Evolutionary conservation across 2,329 filamentous ascomycete genomes (phyloP), one percentile per base, ranked within the genome.

Genomic region (Penicillium rolfsii): DNA sequence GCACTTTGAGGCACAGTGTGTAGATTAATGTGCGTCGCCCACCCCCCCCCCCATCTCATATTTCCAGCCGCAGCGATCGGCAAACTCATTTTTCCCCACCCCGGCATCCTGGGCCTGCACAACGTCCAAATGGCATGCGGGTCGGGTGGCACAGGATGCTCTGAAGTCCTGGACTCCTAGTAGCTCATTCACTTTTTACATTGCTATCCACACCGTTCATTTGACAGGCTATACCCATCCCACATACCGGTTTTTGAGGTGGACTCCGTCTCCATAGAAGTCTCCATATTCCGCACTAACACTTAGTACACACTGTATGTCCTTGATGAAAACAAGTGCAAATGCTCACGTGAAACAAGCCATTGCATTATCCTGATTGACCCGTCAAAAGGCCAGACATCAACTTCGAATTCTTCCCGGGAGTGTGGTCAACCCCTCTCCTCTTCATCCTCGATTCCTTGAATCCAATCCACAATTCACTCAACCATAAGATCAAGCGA

Each of bases 41-140:
- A 24, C 24, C 33, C 33, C 50, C 19, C 19, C 19, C 19, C 19
- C 19, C 19, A 22, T 22, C 19, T 22, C 35, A 38, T 52, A 35
- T n/a, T 54, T 62, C 50, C 58, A 58, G 53, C 59, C 45, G 57
- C 52, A 57, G 55, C 28, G 65, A 69, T 67, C 64, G 59, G 24
- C 67, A 65, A 59, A 62, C 65, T 64, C 52, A 60, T 59, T 43
- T 52, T 57, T 26, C 62, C 57, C 52, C 55, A 38, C 53, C 46
- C 50, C 57, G 57, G 45, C 58, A 66, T 63, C 58, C 63, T 64
- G 54, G 58, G 56, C 55, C 56, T 64, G 50, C 59, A 60, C 62
- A 65, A 68, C 66, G 65, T 60, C 60, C 56, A 57, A 53, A 43
- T 62, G 57, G 58, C 52, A 65, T 67, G 63, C 65, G 55, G 61